A percentile compares a stretch with the other conserved stretches of the same genome.
Evolutionary conservation across 768 basidiomycete genomes (phyloP).

Genomic region (Agaricus blazei): DNA sequence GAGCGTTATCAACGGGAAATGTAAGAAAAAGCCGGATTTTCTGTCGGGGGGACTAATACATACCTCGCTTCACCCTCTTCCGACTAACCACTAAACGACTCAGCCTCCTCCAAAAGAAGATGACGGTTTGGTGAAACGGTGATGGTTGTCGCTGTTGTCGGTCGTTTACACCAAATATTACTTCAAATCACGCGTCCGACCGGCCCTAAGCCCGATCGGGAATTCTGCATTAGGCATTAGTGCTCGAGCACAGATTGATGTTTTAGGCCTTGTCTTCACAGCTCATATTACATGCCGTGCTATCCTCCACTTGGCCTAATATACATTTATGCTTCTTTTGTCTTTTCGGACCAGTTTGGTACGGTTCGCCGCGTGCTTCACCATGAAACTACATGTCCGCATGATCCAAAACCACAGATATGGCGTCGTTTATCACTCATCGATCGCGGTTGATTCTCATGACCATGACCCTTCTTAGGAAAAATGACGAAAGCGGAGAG

Average conservation of each 20-base stretch:
- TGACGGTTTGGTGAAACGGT: conserved; percentile 37
- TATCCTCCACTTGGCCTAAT: not conserved
- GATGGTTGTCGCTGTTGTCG: conserved; percentile 26
- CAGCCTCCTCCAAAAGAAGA: conserved; percentile 65
- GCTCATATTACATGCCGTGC: not conserved
- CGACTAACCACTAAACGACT: conserved; percentile 58
- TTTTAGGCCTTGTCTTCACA: too few species aligned
- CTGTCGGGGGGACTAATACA: conserved; percentile 10
- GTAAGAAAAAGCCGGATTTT: not conserved
- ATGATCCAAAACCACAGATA: not conserved
- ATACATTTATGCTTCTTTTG: conserved; percentile 16
- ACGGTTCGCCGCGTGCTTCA: not conserved
- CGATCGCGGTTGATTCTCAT: conserved; percentile 3
- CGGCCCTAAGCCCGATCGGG: conserved; percentile 8
- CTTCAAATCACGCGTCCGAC: conserved; percentile 4
- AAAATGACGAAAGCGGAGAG: conserved; percentile 1
- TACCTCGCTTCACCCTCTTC: conserved; percentile 75
- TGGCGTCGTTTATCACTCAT: conserved; percentile 12
- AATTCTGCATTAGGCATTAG: conserved; percentile 2
- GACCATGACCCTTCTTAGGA: not conserved
- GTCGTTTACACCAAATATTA: conserved; percentile 8
- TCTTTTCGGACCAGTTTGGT: conserved; percentile 8
- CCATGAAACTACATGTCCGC: not conserved
- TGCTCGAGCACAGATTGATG: too few species aligned
- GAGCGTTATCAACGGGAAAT: conserved; percentile 7